Evolutionary conservation across 257 asterid species (phyloP).

Genomic region (Voacanga thouarsii): DNA sequence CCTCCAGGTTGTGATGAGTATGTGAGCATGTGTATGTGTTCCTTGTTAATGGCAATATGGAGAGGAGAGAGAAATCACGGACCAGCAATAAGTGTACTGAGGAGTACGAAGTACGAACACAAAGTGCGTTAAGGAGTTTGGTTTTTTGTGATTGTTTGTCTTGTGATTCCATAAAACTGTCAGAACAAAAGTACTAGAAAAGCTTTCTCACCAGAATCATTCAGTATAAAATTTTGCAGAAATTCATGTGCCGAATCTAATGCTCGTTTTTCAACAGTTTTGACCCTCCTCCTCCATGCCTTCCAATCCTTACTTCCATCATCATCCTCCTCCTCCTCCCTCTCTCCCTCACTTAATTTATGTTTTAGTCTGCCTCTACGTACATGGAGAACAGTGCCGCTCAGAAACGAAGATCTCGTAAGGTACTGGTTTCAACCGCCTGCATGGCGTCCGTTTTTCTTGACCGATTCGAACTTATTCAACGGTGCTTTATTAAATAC

Average conservation of each 20-base stretch:
- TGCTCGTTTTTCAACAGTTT: constrained; percentile 17
- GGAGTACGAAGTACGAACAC: constrained; percentile 28
- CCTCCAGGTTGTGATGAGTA: neutral
- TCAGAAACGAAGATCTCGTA: neutral
- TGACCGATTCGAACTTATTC: neutral
- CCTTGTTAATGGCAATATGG: neutral
- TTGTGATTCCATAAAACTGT: constrained; percentile 26
- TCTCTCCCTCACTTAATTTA: too few species aligned
- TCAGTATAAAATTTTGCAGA: constrained; percentile 6
- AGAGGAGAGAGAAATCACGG: constrained; percentile 24
- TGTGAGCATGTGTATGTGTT: neutral
- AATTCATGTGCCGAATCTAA: constrained; percentile 22
- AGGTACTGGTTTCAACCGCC: neutral
- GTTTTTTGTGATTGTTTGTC: constrained; percentile 28
- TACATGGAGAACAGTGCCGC: neutral
- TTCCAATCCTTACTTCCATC: neutral
- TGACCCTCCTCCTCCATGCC: constrained; percentile 13
- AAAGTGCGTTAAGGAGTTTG: constrained; percentile 22
- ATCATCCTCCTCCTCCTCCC: neutral
- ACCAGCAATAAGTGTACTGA: constrained; percentile 28
- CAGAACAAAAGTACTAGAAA: neutral
- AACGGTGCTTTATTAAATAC: too few species aligned
- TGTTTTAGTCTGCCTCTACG: neutral
- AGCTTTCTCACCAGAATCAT: neutral
- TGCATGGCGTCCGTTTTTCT: constrained; percentile 7